Evolutionary conservation across 1,284 basidiomycete species (phyloP), one percentile per base, ranked within the genome.

Genomic region (Paramarasmius palmivorus): DNA sequence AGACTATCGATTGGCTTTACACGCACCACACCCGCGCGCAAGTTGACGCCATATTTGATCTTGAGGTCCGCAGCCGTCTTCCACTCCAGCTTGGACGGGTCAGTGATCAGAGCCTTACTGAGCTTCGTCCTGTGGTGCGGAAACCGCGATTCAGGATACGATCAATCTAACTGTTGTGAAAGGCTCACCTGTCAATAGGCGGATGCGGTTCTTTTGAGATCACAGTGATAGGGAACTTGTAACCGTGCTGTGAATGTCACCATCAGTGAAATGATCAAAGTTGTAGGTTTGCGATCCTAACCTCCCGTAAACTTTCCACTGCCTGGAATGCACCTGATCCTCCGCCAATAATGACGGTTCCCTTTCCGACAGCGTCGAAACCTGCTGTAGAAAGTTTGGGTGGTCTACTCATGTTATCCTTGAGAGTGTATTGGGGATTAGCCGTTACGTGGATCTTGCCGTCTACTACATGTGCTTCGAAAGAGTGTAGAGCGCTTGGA

Each of bases 281-380:
- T 50, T 14, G 35, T 8, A 22, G 25, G 44, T n/a, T 46, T 47
- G 26, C 6, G 7, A 25, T 47, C 46, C 69, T 35, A 57, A 90
- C 89, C 80, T 93, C 90, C 57, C 94, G 77, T 62, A 97, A 73
- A 65, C 89, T 90, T 68, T 96, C 93, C 49, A 95, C 78, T 7
- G 86, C 80, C 59, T 92, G 82, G 65, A 92, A 87, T 17, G 86
- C 84, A 47, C 87, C 94, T 20, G 90, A 83, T 19, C 94, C 94
- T 40, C 94, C 94, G 34, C 92, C 93, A 39, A 97, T 82, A 55
- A 98, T 92, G 25, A 98, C 86, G 17, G 93, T 86, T 14, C 88
- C 86, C 49, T 79, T 77, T 19, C 77, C 78, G 32, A 69, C 63
- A 49, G 65, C 67, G 29, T 73, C 72, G 9, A 69, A 66, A 34